phyloP scores from a whole-genome alignment of 352 stramenopile genomes.

The Pythium pectinolyticum region DNA sequence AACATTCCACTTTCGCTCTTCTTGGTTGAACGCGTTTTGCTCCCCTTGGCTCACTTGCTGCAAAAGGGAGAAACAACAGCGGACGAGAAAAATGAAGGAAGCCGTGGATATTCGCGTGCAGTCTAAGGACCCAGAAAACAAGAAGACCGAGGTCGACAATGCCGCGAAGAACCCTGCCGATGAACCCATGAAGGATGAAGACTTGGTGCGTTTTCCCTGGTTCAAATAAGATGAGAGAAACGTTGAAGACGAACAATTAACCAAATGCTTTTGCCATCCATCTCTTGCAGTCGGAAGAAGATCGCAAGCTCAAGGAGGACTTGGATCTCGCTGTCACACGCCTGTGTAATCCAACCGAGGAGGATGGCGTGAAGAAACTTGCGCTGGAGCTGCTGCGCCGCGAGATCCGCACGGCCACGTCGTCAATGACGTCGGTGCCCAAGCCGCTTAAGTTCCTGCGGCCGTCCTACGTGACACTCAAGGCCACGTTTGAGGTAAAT shows the following conservation, averaged over 20 bases:
- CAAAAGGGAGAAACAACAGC: slow-evolving; percentile 20
- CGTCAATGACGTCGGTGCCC: slow-evolving; percentile 98
- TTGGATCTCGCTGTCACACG: slow-evolving; percentile 87
- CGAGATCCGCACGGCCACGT: slow-evolving; percentile 96
- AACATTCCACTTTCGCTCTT: slow-evolving; percentile 1
- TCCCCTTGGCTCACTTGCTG: slow-evolving; percentile 22
- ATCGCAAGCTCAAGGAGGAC: slow-evolving; percentile 92
- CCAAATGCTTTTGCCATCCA: too few species aligned
- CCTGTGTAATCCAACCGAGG: slow-evolving; percentile 64
- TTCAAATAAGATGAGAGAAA: not conserved
- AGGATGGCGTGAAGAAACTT: slow-evolving; percentile 72
- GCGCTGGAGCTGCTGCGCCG: slow-evolving; percentile 96
- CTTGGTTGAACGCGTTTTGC: slow-evolving; percentile 12
- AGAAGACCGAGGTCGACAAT: slow-evolving; percentile 28
- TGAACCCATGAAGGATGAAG: slow-evolving; percentile 46
- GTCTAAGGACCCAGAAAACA: slow-evolving; percentile 58
- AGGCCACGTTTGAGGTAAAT: slow-evolving; percentile 67
- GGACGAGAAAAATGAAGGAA: slow-evolving; percentile 66
- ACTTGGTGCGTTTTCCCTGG: slow-evolving; percentile 51
- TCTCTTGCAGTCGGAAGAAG: slow-evolving; percentile 83
- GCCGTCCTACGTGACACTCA: slow-evolving; percentile 94
- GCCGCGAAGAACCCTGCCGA: slow-evolving; percentile 35
- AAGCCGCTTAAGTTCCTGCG: slow-evolving; percentile 99
- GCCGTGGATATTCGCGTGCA: slow-evolving; percentile 55
- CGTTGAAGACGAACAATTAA: not conserved